A percentile compares a stretch with the other conserved stretches of the same genome.
Conservation (phyloP, 192 early-diverging fungal genomes). For the Backusella mclennaniae region DNA sequence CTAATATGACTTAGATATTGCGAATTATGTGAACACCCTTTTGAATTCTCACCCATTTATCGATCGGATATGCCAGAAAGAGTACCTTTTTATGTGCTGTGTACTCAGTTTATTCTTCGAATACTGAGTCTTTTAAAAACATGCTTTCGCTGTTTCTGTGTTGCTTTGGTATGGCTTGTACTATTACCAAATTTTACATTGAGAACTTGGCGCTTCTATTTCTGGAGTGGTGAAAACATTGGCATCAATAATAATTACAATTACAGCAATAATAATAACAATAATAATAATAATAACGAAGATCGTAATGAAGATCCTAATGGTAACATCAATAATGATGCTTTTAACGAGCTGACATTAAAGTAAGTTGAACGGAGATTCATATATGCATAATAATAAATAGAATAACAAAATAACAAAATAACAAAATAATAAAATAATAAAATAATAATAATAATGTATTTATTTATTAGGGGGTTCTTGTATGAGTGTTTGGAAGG, state of each 20-base stretch:
- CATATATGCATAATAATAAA: background rate
- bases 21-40: constrained; percentile 90
- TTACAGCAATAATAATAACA: background rate
- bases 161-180: constrained; percentile 75
- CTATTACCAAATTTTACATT: constrained; percentile 79
- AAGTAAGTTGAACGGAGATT: background rate
- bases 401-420: background rate
- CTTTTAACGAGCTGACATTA: background rate
- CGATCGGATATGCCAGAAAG: constrained; percentile 67
- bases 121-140: constrained; percentile 24
- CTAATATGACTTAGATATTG: constrained; percentile 55
- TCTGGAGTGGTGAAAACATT: constrained; percentile 69
- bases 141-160: constrained; percentile 58
- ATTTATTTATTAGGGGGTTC: constrained; percentile 37
- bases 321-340: background rate
- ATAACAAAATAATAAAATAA: background rate
- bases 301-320: background rate
- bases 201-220: constrained; percentile 84
- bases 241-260: constrained; percentile 24
- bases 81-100: constrained; percentile 54
- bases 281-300: background rate
- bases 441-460: background rate
- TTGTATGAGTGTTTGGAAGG: constrained; percentile 81
- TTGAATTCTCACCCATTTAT: constrained; percentile 81
- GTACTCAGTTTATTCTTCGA: constrained; percentile 12